These are phyloP conservation scores for Trifolium fragiferum DNA, from an alignment of 306 rosid species.

Conservation along the genomic window DNA sequence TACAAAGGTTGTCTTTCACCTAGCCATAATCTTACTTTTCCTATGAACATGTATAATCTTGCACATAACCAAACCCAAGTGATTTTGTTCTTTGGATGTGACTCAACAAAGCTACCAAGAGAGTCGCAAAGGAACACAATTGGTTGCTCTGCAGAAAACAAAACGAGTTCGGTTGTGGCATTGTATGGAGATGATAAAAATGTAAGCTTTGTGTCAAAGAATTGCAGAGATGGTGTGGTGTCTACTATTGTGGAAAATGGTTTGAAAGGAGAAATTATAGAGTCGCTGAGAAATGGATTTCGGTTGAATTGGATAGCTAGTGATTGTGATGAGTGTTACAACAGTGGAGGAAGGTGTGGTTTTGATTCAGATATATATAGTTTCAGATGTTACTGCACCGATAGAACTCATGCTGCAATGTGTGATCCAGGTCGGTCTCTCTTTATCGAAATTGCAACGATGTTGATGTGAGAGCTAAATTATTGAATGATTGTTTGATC, in stretches of 20 bases:
- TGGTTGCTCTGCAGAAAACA: conserved; percentile 41
- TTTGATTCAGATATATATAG: neutral
- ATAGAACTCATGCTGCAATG: conserved; percentile 51
- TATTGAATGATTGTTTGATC: too few species aligned
- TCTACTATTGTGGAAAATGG: neutral
- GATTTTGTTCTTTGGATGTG: conserved; percentile 48
- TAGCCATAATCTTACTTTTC: conserved; percentile 27
- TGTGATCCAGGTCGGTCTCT: conserved; percentile 56
- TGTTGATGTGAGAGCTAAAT: too few species aligned
- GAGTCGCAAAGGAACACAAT: neutral
- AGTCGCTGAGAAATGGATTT: conserved; percentile 54
- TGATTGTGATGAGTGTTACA: conserved; percentile 38
- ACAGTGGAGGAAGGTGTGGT: conserved; percentile 58
- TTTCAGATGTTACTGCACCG: conserved; percentile 61
- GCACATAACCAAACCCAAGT: conserved; percentile 3
- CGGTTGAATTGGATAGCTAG: conserved; percentile 53
- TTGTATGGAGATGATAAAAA: conserved; percentile 23
- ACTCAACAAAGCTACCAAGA: neutral
- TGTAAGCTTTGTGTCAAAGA: neutral
- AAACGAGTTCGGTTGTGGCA: conserved; percentile 45
- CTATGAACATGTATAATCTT: neutral
- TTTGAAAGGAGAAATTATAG: conserved; percentile 9
- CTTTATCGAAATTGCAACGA: too few species aligned
- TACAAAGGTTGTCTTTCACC: conserved; percentile 24
- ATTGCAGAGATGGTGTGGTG: conserved; percentile 38